Evolutionary conservation across 2,329 filamentous ascomycete species (phyloP), one percentile per base, ranked within the genome.

Genomic region (Aspergillus alliaceus): DNA sequence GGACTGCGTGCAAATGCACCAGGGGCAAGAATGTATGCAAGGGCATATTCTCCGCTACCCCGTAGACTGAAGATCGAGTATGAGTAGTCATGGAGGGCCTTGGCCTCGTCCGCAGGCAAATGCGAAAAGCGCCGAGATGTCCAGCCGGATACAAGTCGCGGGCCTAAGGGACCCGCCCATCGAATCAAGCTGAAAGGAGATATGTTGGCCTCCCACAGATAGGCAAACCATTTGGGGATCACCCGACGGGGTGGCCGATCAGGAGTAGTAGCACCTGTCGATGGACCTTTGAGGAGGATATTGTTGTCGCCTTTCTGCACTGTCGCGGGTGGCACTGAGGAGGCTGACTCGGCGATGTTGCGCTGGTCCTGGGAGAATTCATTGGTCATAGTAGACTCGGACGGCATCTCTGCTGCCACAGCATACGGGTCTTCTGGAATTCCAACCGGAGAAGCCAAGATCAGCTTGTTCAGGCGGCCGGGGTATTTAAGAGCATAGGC

Each of bases 401-500:
- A 79, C 1, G 90, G 90, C 79, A 97, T 86, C 2, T 86, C 87
- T 11, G 90, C 88, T 64, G 85, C 87, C 57, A 95, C 86, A 4
- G 93, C 95, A 68, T 93, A 93, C 0, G 95, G 95, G 67, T 99
- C 91, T 70, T 96, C 93, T 2, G 95, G 95, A 7, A 99, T 90
- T 20, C 95, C 95, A 20, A 97, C 95, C 0, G 95, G 95, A 0
- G 91, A 96, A 0, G 91, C 95, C 29, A 99, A 84, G 61, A 99
- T 96, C 60, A 99, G 85, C 78, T 99, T 99, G 78, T 99, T 96
- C 32, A 99, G 78, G 64, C 86, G 90, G 14, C 93, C 93, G 0
- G 95, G 95, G 69, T 99, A 99, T 74, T 99, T 99, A 58, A 98
- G 82, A 1, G 95, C 93, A 71, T 99, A 99, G 20, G 92, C 93